A percentile compares a stretch with the other conserved stretches of the same genome.
Evolutionary conservation across 768 basidiomycete genomes (phyloP).

Genomic region (Coprinopsis marcescibilis): DNA sequence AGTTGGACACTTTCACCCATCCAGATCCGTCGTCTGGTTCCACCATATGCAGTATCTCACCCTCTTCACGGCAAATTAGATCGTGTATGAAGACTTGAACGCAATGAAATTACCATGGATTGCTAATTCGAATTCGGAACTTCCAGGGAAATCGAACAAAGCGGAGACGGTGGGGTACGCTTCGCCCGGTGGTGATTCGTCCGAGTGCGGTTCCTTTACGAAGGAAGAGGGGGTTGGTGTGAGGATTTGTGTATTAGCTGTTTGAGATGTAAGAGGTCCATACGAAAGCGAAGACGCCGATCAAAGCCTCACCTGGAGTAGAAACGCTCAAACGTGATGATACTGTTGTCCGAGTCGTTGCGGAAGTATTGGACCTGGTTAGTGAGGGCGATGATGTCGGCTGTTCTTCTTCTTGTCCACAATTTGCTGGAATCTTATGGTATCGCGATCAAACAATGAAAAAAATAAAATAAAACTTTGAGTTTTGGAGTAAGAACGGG

Average conservation of each 20-base stretch:
- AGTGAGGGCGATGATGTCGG: constrained; percentile 1
- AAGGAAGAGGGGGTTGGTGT: constrained; percentile 55
- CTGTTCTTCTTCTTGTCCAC: constrained; percentile 4
- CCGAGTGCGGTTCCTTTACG: constrained; percentile 32
- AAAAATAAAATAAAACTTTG: too few relatives aligned
- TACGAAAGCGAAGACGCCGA: neutral
- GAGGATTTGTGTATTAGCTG: constrained; percentile 14
- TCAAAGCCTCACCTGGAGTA: constrained; percentile 16
- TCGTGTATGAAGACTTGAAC: neutral
- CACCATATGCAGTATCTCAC: constrained; percentile 53
- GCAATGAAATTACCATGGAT: constrained; percentile 46
- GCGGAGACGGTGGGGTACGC: constrained; percentile 51
- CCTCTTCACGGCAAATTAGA: constrained; percentile 38
- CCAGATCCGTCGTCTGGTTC: constrained; percentile 85
- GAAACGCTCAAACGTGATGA: constrained; percentile 20
- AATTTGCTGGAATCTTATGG: constrained; percentile 8
- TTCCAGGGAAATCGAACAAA: constrained; percentile 68
- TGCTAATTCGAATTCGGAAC: constrained; percentile 72
- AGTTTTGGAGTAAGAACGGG: constrained; percentile 10
- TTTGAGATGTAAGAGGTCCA: too few relatives aligned
- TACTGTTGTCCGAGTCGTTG: constrained; percentile 14
- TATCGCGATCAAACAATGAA: too few relatives aligned
- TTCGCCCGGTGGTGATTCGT: constrained; percentile 34
- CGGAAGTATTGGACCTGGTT: constrained; percentile 1
- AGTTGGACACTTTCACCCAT: constrained; percentile 72